Base-by-base conservation (phyloP, 129 eudicot species). In the Helianthus tuberosus region DNA sequence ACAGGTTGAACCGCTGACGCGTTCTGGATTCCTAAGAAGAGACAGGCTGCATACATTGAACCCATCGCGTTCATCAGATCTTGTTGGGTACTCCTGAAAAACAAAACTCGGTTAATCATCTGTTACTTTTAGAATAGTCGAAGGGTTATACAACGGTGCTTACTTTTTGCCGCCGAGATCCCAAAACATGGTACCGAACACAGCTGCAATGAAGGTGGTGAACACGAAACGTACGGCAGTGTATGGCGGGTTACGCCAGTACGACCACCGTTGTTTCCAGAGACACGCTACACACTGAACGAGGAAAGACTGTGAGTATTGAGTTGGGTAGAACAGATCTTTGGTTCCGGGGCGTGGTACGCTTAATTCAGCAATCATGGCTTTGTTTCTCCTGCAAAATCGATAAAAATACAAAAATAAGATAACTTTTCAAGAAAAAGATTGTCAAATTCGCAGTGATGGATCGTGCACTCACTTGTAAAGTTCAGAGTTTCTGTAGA, bases 251-350 rank as follows among this genome's bases (percentile, higher is more conserved):
- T 86, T 86, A 16, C 87, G 68, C 90, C 85, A 86, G 70, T 83
- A 83, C 5, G 90, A 86, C 75, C 71, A 80, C 8, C 82, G 83
- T 69, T 82, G 87, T 74, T 86, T 86, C 90, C 90, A 86, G 36
- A 86, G 61, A 74, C 80, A 82, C 15, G 87, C 90, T 13, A 55
- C 6, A n/a, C 71, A 76, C 11, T 86, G 90, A 11, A 63, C 52
- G 60, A 79, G 12, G 76, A 85, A 85, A 20, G 86, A 36, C 58
- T 66, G 84, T 11, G 89, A 81, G 76, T 81, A 82, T 25, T 74
- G 83, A 36, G 76, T 84, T 0, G 78, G 78, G 71, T 53, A 84
- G 67, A 36, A 59, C 13, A 84, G 74, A 43, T 84, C 88, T 8
- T 74, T 50, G 12, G 85, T 55, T 8, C 83, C 88, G 1, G 88